These are phyloP conservation scores for Colletotrichum filicis DNA, from an alignment of 2,329 filamentous ascomycete species.

Conservation along the genomic window DNA sequence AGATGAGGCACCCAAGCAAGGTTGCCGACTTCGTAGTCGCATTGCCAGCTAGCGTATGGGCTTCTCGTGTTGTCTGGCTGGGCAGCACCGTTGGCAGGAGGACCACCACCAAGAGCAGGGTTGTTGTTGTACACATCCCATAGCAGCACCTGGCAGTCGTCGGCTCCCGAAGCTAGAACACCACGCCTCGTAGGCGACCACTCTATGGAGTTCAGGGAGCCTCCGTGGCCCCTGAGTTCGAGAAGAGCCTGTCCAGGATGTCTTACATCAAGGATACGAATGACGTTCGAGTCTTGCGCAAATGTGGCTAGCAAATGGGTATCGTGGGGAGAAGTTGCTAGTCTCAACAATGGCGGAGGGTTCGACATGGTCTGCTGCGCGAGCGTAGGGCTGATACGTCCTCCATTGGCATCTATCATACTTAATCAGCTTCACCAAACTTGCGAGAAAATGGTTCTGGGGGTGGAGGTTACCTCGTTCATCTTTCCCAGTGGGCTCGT, in stretches of 20 bases:
- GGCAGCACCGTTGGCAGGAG: slow-evolving; percentile 60
- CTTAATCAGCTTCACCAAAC: background rate
- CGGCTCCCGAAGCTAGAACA: slow-evolving; percentile 88
- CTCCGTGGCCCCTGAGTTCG: slow-evolving; percentile 89
- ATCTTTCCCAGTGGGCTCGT: slow-evolving; percentile 93
- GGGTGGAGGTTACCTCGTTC: slow-evolving; percentile 65
- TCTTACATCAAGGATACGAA: slow-evolving; percentile 94
- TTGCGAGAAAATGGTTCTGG: background rate
- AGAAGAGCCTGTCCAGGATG: slow-evolving; percentile 95
- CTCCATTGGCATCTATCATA: slow-evolving; percentile 63
- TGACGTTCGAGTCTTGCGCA: slow-evolving; percentile 89
- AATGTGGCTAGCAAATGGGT: slow-evolving; percentile 97
- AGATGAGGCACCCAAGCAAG: slow-evolving; percentile 84
- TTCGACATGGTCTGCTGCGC: slow-evolving; percentile 82
- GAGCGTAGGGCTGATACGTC: slow-evolving; percentile 78
- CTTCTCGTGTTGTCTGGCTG: slow-evolving; percentile 69
- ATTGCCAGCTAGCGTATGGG: slow-evolving; percentile 83
- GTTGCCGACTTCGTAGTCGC: slow-evolving; percentile 88
- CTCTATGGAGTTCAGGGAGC: slow-evolving; percentile 90
- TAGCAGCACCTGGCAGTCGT: slow-evolving; percentile 90
- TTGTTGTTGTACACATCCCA: slow-evolving; percentile 88
- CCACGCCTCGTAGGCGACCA: slow-evolving; percentile 92
- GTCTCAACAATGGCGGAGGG: slow-evolving; percentile 80
- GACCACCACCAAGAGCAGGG: slow-evolving; percentile 53
- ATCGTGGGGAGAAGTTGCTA: slow-evolving; percentile 94